phyloP scores from a whole-genome alignment of 2,329 filamentous ascomycete species.

The Pseudogymnoascus verrucosus region DNA sequence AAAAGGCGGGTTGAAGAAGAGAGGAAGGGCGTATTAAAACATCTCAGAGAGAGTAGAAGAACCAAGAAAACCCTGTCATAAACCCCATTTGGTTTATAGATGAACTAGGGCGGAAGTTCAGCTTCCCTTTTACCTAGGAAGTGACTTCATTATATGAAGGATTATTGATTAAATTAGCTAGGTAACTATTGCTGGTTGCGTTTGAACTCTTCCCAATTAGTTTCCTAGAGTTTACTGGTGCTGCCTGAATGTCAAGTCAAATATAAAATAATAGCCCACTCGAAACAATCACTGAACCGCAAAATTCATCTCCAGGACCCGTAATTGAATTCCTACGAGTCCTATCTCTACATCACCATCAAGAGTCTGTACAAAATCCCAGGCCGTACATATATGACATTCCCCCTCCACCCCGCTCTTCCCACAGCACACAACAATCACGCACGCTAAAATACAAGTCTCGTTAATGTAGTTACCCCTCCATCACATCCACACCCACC shows the following conservation, averaged over 20 bases:
- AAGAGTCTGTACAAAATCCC: neutral
- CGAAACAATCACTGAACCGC: neutral
- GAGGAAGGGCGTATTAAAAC: no score
- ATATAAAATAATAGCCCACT: neutral
- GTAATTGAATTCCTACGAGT: neutral
- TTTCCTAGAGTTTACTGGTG: no score
- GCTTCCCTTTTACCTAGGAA: no score
- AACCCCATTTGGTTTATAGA: no score
- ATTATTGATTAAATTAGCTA: no score
- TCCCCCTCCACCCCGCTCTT: neutral
- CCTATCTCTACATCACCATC: neutral
- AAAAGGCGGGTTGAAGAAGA: no score
- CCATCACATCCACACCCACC: neutral
- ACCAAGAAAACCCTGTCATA: no score
- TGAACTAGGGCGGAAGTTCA: no score
- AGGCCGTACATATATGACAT: neutral
- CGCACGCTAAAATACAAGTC: slow-evolving; percentile 6
- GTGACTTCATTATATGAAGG: no score
- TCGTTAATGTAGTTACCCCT: neutral
- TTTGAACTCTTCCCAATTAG: no score
- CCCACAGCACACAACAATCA: neutral
- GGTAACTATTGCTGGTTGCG: no score
- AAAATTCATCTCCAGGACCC: neutral
- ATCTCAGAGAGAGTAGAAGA: no score
- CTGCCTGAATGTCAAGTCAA: neutral